Conservation (phyloP, 2,329 filamentous ascomycete genomes). For the Exophiala sideris region DNA sequence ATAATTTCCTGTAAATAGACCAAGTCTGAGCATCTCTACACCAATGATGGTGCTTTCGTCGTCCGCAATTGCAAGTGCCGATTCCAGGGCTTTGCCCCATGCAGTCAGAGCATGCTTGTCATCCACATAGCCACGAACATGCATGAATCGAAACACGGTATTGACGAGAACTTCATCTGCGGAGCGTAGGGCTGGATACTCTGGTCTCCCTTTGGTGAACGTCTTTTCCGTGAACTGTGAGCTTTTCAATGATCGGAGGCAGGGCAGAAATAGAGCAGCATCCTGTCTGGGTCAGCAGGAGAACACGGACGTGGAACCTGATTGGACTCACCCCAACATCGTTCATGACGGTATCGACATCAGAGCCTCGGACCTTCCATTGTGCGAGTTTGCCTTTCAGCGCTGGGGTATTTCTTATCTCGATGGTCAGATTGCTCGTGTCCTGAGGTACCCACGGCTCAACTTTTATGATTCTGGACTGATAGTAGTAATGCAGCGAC, state of each 20-base stretch:
- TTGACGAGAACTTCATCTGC: constrained; percentile 71
- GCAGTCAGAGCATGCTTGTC: constrained; percentile 72
- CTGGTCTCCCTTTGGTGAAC: constrained; percentile 41
- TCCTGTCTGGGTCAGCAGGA: constrained; percentile 25
- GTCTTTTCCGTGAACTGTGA: constrained; percentile 67
- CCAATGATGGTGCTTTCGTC: constrained; percentile 79
- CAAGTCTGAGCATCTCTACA: constrained; percentile 78
- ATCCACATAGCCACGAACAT: constrained; percentile 81
- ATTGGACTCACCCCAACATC: constrained; percentile 30
- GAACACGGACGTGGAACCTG: constrained; percentile 9
- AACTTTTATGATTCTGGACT: constrained; percentile 72
- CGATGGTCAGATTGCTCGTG: constrained; percentile 62
- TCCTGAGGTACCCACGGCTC: constrained; percentile 79
- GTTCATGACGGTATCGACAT: constrained; percentile 12
- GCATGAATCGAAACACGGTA: constrained; percentile 81
- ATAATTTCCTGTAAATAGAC: constrained; percentile 69
- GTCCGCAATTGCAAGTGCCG: constrained; percentile 62
- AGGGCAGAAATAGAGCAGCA: constrained; percentile 19
- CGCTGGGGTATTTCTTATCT: constrained; percentile 55
- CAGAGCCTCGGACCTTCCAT: constrained; percentile 69
- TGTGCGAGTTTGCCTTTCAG: constrained; percentile 54
- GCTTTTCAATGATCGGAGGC: constrained; percentile 65
- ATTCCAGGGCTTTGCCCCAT: constrained; percentile 78
- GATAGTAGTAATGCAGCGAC: constrained; percentile 77
- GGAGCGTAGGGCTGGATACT: constrained; percentile 44